Conservation (phyloP, 371 early-diverging fungal genomes). For the Homolaphlyctis polyrhiza region DNA sequence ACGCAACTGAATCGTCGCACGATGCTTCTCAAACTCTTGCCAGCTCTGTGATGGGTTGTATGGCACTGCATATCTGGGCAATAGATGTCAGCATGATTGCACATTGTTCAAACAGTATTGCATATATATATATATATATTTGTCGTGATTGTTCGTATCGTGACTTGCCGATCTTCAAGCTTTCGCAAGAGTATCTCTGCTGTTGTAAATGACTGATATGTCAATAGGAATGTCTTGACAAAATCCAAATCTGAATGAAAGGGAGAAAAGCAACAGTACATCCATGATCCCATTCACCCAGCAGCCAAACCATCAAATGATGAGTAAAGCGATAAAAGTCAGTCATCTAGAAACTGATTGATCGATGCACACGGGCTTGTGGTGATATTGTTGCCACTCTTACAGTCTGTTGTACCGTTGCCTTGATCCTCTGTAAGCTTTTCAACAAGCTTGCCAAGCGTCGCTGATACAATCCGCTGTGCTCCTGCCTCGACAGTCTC, state of each 20-base stretch:
- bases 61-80: constrained; percentile 6
- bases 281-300: too few relatives aligned
- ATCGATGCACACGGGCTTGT: too few relatives aligned
- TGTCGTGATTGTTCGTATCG: too few relatives aligned
- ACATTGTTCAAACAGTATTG: too few relatives aligned
- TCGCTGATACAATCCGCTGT: constrained; percentile 9
- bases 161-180: constrained; percentile 21
- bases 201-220: constrained; percentile 32
- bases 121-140: too few relatives aligned
- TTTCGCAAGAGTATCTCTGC: constrained; percentile 13
- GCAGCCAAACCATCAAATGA: too few relatives aligned
- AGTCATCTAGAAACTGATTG: too few relatives aligned
- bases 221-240: constrained; percentile 30
- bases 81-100: not conserved
- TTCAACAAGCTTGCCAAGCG: constrained; percentile 31
- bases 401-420: constrained; percentile 16
- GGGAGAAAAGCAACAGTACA: too few relatives aligned
- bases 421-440: constrained; percentile 21
- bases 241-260: constrained; percentile 19
- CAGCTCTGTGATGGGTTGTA: constrained; percentile 7
- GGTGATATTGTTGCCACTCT: too few relatives aligned
- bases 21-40: constrained; percentile 22
- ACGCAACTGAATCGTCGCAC: constrained; percentile 26
- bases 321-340: too few relatives aligned
- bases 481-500: not conserved